Evolutionary conservation across 1,284 basidiomycete genomes (phyloP).

Genomic region (Leccinum subrobustum): DNA sequence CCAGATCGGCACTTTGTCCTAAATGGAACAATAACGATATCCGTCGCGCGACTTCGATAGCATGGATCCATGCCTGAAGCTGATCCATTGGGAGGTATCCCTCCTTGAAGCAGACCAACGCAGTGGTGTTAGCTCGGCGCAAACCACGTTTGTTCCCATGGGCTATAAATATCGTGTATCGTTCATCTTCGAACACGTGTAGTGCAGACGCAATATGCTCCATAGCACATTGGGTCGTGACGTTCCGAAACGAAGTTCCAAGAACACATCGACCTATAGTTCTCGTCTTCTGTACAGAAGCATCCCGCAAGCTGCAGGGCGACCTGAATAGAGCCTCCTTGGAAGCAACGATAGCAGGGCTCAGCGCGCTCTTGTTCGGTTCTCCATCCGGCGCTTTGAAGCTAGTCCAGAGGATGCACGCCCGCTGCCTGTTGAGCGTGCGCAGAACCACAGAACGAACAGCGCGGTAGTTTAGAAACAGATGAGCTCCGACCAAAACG

Average conservation of each 20-base stretch:
- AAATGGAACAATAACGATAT: not conserved
- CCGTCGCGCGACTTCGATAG: slow-evolving; percentile 28
- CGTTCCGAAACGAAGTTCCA: slow-evolving; percentile 39
- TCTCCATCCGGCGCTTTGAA: slow-evolving; percentile 30
- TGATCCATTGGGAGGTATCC: slow-evolving; percentile 46
- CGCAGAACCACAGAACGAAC: slow-evolving; percentile 56
- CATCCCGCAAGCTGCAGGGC: slow-evolving; percentile 39
- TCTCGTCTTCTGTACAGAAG: slow-evolving; percentile 22
- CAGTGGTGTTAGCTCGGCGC: slow-evolving; percentile 11
- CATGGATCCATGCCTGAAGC: slow-evolving; percentile 58
- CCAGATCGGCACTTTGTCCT: slow-evolving; percentile 3
- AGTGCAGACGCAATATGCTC: slow-evolving; percentile 16
- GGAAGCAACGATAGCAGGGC: slow-evolving; percentile 35
- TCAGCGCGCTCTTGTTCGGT: slow-evolving; percentile 11
- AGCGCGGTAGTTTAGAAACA: slow-evolving; percentile 58
- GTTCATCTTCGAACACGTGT: slow-evolving; percentile 40
- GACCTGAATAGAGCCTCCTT: slow-evolving; percentile 39
- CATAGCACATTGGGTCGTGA: slow-evolving; percentile 8
- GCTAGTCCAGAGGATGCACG: slow-evolving; percentile 49
- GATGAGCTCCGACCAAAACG: slow-evolving; percentile 50
- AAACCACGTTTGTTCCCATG: not conserved
- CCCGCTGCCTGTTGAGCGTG: slow-evolving; percentile 59
- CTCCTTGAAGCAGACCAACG: slow-evolving; percentile 48
- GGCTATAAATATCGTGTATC: slow-evolving; percentile 49
- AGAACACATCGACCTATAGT: slow-evolving; percentile 44